phyloP scores from a whole-genome alignment of 2,329 filamentous ascomycete species.

The Curvularia lunata region DNA sequence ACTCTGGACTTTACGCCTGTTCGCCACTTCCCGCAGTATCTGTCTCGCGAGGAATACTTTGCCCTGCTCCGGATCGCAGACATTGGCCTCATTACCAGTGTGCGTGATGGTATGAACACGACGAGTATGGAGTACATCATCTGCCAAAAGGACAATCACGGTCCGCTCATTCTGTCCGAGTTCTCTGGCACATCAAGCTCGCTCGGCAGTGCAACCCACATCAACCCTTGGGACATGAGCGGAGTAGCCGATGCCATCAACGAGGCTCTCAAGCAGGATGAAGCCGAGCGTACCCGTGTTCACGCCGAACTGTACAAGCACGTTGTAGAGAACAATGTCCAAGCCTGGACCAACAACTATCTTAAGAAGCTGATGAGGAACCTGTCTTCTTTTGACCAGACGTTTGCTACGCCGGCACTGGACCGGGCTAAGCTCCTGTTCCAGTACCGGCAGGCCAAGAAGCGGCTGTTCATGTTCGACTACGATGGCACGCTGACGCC shows the following conservation, averaged over 20 bases:
- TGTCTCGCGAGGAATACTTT: constrained; percentile 90
- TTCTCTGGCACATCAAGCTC: constrained; percentile 94
- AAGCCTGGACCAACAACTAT: constrained; percentile 82
- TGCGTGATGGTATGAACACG: constrained; percentile 97
- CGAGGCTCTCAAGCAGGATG: constrained; percentile 76
- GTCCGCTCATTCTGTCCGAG: constrained; percentile 91
- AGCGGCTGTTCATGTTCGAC: constrained; percentile 96
- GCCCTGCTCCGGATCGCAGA: constrained; percentile 89
- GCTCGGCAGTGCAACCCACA: constrained; percentile 84
- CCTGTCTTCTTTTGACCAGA: constrained; percentile 75
- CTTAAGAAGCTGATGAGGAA: constrained; percentile 80
- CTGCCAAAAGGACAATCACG: constrained; percentile 84
- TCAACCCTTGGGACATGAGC: constrained; percentile 92
- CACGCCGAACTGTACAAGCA: constrained; percentile 80
- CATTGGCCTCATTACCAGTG: constrained; percentile 92
- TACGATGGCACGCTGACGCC: constrained; percentile 96
- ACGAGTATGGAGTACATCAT: constrained; percentile 94
- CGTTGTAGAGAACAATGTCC: constrained; percentile 84
- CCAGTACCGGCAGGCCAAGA: constrained; percentile 75
- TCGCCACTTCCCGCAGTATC: constrained; percentile 92
- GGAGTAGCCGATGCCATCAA: constrained; percentile 86
- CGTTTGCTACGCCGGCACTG: constrained; percentile 78
- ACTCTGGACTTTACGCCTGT: constrained; percentile 89
- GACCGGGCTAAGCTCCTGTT: constrained; percentile 75
- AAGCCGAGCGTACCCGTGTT: constrained; percentile 69